Base-by-base conservation (phyloP, 2,329 filamentous ascomycete species). In the Periconia sp. region DNA sequence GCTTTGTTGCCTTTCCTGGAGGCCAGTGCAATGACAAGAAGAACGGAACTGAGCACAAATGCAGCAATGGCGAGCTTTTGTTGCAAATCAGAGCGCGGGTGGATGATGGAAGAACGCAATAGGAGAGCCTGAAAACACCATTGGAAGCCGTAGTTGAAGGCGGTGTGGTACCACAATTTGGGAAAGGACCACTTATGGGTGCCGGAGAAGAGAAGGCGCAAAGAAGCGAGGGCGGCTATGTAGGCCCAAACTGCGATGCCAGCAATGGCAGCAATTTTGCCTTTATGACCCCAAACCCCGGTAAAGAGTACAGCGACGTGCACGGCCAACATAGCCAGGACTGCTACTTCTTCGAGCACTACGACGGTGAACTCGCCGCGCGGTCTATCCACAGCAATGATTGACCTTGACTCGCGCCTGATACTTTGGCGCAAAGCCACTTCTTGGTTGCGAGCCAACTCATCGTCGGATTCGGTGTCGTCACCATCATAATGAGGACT, bases 1-100 rank as follows among this genome's bases (percentile, higher is more conserved):
- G 89, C 86, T 74, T 91, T 94, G 74, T 97, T 97, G 43, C 94
- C 94, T 76, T 92, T 94, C 59, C 94, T 86, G 57, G 91, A 95
- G 48, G 87, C 89, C 52, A 95, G 74, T 42, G 91, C 85, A 69
- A 97, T 87, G 44, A 84, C 72, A 49, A 92, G 86, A 13, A 99
- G 82, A 13, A 96, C 70, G 0, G 88, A 87, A 6, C 84, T 85
- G 55, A 97, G 77, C 1, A 79, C 78, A 67, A 97, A 97, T 64
- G 95, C 86, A 54, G 83, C 75, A 57, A 91, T 86, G 58, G 85
- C 81, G 45, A 96, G 79, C 46, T 81, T 79, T 68, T 88, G 82
- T 3, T 85, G 79, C 40, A 86, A 72, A 49, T 71, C 75, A 8
- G 89, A 90, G 47, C 79, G 81, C 0, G 91, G 88, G 72, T 94